Base-by-base conservation (phyloP, 306 rosid species). In the Coriaria nepalensis region DNA sequence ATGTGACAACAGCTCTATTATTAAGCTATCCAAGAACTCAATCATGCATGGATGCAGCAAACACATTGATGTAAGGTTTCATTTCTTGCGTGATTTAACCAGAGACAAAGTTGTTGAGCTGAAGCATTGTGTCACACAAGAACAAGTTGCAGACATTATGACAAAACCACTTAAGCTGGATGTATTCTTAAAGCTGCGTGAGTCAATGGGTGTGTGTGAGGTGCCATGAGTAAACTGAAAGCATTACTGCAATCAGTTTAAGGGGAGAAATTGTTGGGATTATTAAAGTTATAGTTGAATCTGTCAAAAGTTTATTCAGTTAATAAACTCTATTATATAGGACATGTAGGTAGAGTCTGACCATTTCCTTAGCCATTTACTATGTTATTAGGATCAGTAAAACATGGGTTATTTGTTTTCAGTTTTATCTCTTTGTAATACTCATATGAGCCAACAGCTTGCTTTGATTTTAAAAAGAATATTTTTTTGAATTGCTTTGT, bases 111-210 rank as follows among this genome's bases (percentile, higher is more conserved):
- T 12, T 45, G 20, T 45, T 45, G 49, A 45, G 49, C 49, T 45
- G 49, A 45, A 45, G 49, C 5, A 55, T 55, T 55, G 41, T 55
- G 40, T 55, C 60, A 55, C 60, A 13, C 50, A 55, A 43, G 50
- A 55, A 33, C 60, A 55, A 55, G 50, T 55, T 55, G 50, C 15
- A 42, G 33, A 55, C 41, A 42, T 55, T 55, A 55, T 55, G 41
- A 43, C 50, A 55, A 33, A 33, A 14, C 38, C 37, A 40, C 47
- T 49, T 10, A 49, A 35, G 42, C n/a, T 47, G 38, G 52, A 47
- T 33, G 37, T 33, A 36, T 47, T 33, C 56, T 35, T 51, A n/a
- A 45, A 51, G 35, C 4, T 53, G 15, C 7, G 35, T 43, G 50
- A 55, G 60, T 55, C 60, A 52, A 39, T 52, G 46, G 13, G 57